Conservation (phyloP, 139 green algal species). For the Zygnema cylindricum region DNA sequence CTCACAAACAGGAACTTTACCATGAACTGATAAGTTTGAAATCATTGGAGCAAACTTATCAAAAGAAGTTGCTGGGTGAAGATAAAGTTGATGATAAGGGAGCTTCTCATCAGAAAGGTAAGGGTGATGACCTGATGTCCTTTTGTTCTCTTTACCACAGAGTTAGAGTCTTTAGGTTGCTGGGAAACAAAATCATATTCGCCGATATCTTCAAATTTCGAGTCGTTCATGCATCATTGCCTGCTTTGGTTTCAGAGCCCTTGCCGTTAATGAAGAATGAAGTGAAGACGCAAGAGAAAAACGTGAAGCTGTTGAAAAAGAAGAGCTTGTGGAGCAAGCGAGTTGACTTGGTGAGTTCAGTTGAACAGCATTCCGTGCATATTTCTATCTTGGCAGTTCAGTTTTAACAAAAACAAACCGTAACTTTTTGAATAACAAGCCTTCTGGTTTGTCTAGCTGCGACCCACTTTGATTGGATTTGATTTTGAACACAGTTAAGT, state of each 20-base stretch:
- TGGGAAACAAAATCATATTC: background rate
- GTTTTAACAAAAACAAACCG: too few relatives aligned
- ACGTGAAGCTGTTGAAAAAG: constrained; percentile 46
- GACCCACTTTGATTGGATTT: too few relatives aligned
- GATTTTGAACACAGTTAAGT: too few relatives aligned
- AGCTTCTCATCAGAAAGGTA: background rate
- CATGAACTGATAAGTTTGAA: constrained; percentile 41
- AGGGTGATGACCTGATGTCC: too few relatives aligned
- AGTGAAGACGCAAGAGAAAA: constrained; percentile 52
- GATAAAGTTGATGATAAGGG: background rate
- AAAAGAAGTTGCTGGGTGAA: background rate
- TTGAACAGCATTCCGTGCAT: too few relatives aligned
- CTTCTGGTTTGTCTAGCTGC: too few relatives aligned
- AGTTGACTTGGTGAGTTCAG: constrained; percentile 31
- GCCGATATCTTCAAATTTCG: background rate
- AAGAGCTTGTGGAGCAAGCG: constrained; percentile 50
- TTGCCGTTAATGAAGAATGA: constrained; percentile 34
- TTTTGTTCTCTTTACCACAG: too few relatives aligned
- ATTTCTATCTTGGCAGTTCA: too few relatives aligned
- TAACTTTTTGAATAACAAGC: too few relatives aligned
- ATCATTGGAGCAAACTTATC: constrained; percentile 6
- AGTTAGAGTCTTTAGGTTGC: too few relatives aligned
- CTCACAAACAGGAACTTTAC: constrained; percentile 46
- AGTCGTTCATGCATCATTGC: background rate
- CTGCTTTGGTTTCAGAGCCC: constrained; percentile 15